Percentiles rank a stretch among this genome's conserved stretches.
Conservation (phyloP, 306 rosid species). For the Prinsepia uniflora region DNA sequence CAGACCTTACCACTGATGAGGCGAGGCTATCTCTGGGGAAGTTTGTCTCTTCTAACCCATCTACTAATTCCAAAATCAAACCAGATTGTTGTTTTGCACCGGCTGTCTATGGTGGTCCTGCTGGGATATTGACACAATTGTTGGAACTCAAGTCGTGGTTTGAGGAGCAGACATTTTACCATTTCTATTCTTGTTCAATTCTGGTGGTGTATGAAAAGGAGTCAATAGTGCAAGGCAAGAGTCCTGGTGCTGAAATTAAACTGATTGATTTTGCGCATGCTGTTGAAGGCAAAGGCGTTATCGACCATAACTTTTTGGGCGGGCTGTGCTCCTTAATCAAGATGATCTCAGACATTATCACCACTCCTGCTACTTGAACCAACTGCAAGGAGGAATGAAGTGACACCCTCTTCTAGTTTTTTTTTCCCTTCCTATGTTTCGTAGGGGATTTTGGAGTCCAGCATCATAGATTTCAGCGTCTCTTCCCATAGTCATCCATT, state of each 20-base stretch:
- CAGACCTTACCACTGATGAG: slow-evolving; percentile 28
- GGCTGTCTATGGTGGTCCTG: slow-evolving; percentile 46
- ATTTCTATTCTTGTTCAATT: slow-evolving; percentile 67
- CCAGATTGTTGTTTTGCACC: slow-evolving; percentile 49
- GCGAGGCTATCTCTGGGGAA: slow-evolving; percentile 38
- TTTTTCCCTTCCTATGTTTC: no score
- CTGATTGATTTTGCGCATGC: slow-evolving; percentile 87
- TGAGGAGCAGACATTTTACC: slow-evolving; percentile 70
- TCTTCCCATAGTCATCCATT: no score
- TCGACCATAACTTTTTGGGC: slow-evolving; percentile 92
- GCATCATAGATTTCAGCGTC: no score
- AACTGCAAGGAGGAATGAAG: no score
- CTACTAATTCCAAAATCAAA: slow-evolving; percentile 18
- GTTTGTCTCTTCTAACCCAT: slow-evolving; percentile 54
- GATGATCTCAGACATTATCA: slow-evolving; percentile 48
- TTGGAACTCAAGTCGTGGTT: slow-evolving; percentile 75
- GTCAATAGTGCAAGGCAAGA: slow-evolving; percentile 24
- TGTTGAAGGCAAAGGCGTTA: slow-evolving; percentile 47
- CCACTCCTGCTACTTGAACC: not conserved
- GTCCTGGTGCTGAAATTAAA: slow-evolving; percentile 38
- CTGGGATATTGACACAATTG: slow-evolving; percentile 53
- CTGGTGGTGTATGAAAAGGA: slow-evolving; percentile 54
- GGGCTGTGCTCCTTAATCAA: slow-evolving; percentile 86
- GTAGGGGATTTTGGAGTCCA: no score
- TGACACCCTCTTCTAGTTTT: no score